These are phyloP conservation scores for Xylaria intraflava DNA, from an alignment of 495 filamentous ascomycete species.

Conservation along the genomic window DNA sequence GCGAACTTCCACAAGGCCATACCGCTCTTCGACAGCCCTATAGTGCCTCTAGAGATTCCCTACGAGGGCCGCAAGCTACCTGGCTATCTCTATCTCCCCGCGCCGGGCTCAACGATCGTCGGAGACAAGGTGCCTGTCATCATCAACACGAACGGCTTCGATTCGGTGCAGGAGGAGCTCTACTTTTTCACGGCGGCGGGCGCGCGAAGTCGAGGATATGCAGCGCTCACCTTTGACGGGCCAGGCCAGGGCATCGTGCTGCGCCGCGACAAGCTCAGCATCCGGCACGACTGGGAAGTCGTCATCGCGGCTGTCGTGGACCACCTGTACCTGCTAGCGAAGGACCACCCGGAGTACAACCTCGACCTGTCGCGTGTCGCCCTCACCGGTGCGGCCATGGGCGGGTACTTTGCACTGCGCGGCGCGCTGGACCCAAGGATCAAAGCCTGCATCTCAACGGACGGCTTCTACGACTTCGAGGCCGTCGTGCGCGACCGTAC, in stretches of 20 bases:
- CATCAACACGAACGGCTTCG: constrained; percentile 33
- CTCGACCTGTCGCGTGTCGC: too few species aligned
- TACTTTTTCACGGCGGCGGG: constrained; percentile 25
- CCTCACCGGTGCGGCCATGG: too few species aligned
- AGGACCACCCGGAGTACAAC: too few species aligned
- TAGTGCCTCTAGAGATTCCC: constrained; percentile 30
- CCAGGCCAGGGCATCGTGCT: constrained; percentile 44
- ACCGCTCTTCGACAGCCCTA: background rate
- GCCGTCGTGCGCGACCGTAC: too few species aligned
- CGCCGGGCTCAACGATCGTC: background rate
- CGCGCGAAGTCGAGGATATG: constrained; percentile 36
- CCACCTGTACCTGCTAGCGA: too few species aligned
- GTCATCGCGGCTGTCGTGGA: constrained; percentile 31
- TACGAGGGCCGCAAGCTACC: constrained; percentile 32
- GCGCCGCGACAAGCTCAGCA: constrained; percentile 18
- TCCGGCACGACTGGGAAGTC: constrained; percentile 33
- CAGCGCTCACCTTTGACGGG: constrained; percentile 41
- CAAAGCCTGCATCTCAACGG: too few species aligned
- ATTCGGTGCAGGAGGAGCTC: constrained; percentile 43
- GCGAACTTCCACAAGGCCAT: too few species aligned
- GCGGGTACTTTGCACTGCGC: too few species aligned
- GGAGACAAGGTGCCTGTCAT: constrained; percentile 33
- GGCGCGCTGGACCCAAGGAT: too few species aligned
- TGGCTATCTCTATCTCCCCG: constrained; percentile 39
- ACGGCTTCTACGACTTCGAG: too few species aligned